phyloP scores from a whole-genome alignment of 495 filamentous ascomycete genomes.

The Eremomyces bilateralis region DNA sequence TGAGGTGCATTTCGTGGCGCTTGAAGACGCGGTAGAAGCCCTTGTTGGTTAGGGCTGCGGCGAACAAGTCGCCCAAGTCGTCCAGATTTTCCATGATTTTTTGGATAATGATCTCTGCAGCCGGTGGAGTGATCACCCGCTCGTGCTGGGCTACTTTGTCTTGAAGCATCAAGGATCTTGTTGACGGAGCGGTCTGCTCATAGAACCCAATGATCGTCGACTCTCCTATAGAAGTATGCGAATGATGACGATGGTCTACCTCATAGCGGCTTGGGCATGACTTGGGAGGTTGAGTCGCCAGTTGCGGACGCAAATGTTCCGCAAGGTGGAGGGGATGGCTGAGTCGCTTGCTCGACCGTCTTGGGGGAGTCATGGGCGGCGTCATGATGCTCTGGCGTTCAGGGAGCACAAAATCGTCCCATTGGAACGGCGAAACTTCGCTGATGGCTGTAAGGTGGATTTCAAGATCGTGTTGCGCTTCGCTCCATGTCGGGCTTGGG shows the following conservation, averaged over 20 bases:
- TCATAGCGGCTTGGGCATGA: no score
- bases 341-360: no score
- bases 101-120: conserved; percentile 28
- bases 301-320: no score
- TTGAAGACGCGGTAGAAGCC: conserved; percentile 42
- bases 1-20: conserved; percentile 31
- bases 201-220: not conserved
- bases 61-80: conserved; percentile 35
- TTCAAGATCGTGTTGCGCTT: conserved; percentile 18
- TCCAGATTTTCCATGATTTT: conserved; percentile 28
- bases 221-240: conserved; percentile 2
- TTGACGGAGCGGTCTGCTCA: not conserved
- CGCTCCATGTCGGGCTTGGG: conserved; percentile 17
- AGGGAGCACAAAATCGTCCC: conserved; percentile 6
- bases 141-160: conserved; percentile 5
- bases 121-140: conserved; percentile 19
- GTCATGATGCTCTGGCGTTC: not conserved
- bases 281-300: no score
- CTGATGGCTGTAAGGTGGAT: conserved; percentile 10
- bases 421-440: conserved; percentile 11
- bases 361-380: not conserved
- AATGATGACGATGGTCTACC: no score
- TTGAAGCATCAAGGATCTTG: not conserved
- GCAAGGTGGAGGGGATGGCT: no score
- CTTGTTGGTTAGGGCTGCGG: conserved; percentile 30